A percentile compares a stretch with the other conserved stretches of the same genome.
Conservation (phyloP, 2,329 filamentous ascomycete species). For the Didymella pinodella region DNA sequence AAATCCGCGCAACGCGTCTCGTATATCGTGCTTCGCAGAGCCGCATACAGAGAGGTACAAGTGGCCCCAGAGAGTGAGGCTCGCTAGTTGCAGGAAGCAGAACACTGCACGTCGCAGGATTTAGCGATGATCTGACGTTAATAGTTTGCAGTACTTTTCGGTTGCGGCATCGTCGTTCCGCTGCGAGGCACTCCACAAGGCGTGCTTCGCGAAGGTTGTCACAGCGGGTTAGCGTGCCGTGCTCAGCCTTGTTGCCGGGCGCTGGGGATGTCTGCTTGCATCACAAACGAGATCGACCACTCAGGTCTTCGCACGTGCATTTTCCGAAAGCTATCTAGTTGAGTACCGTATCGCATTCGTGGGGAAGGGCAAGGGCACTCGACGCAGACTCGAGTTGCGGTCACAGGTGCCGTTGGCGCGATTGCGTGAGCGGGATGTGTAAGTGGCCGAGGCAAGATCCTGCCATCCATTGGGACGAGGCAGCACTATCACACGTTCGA, state of each 20-base stretch:
- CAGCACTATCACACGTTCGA: conserved; percentile 2
- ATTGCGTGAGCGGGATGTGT: background rate
- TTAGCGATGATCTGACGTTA: conserved; percentile 14
- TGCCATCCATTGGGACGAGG: conserved; percentile 1
- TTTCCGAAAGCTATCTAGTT: background rate
- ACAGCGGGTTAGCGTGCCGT: conserved; percentile 5
- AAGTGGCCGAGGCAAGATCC: conserved; percentile 8
- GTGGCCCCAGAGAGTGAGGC: conserved; percentile 9
- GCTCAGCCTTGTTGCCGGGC: conserved; percentile 15
- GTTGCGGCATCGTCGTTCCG: conserved; percentile 8
- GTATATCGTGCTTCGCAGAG: conserved; percentile 6
- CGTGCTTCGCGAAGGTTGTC: conserved; percentile 20
- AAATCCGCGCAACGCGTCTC: conserved; percentile 9
- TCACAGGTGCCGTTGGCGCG: conserved; percentile 1
- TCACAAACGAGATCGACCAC: conserved; percentile 7
- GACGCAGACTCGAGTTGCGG: conserved; percentile 9
- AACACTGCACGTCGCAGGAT: conserved; percentile 3
- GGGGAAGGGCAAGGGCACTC: conserved; percentile 14
- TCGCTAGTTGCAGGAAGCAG: conserved; percentile 13
- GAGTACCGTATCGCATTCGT: background rate
- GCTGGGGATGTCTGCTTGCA: conserved; percentile 12
- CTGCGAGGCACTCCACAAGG: conserved; percentile 21
- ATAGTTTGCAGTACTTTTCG: background rate
- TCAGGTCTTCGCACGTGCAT: conserved; percentile 13
- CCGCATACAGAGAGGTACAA: conserved; percentile 1